Evolutionary conservation across 2,329 filamentous ascomycete species (phyloP).

Genomic region (Fusarium sp.): DNA sequence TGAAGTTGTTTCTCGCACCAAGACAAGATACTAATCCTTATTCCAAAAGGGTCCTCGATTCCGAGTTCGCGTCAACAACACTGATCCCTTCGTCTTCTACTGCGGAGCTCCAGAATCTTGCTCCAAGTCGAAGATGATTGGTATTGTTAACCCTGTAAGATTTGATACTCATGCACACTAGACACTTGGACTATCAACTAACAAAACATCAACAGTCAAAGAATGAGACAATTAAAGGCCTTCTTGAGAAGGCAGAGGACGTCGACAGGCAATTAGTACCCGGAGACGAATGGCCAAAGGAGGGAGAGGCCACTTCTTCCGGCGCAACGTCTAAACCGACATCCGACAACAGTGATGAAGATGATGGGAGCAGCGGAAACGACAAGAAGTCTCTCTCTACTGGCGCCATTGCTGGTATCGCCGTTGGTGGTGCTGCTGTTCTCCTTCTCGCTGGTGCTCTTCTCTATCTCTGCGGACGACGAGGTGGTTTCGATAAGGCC

Average conservation of each 20-base stretch:
- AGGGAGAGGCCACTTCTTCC: slow-evolving; percentile 51
- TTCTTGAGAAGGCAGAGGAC: slow-evolving; percentile 61
- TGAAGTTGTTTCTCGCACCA: neutral
- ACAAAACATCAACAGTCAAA: slow-evolving; percentile 53
- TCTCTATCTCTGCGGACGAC: slow-evolving; percentile 62
- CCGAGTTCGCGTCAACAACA: slow-evolving; percentile 66
- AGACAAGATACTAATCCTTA: slow-evolving; percentile 9
- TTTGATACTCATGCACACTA: neutral
- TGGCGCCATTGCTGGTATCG: slow-evolving; percentile 71
- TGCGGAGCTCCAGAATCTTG: slow-evolving; percentile 77
- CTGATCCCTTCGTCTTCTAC: slow-evolving; percentile 76
- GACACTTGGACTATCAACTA: neutral
- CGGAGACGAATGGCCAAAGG: slow-evolving; percentile 66
- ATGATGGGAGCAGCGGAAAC: slow-evolving; percentile 5
- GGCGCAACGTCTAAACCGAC: slow-evolving; percentile 12
- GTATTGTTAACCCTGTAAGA: slow-evolving; percentile 76
- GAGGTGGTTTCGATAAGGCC: slow-evolving; percentile 48
- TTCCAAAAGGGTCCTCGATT: slow-evolving; percentile 56
- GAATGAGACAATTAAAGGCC: slow-evolving; percentile 61
- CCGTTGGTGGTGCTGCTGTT: slow-evolving; percentile 63
- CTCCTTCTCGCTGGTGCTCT: slow-evolving; percentile 59
- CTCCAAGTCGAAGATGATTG: slow-evolving; percentile 75
- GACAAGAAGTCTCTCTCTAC: slow-evolving; percentile 38
- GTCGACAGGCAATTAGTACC: slow-evolving; percentile 67
- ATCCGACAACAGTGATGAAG: slow-evolving; percentile 8